phyloP scores from a whole-genome alignment of 805 yeast species.

The Candida takata region DNA sequence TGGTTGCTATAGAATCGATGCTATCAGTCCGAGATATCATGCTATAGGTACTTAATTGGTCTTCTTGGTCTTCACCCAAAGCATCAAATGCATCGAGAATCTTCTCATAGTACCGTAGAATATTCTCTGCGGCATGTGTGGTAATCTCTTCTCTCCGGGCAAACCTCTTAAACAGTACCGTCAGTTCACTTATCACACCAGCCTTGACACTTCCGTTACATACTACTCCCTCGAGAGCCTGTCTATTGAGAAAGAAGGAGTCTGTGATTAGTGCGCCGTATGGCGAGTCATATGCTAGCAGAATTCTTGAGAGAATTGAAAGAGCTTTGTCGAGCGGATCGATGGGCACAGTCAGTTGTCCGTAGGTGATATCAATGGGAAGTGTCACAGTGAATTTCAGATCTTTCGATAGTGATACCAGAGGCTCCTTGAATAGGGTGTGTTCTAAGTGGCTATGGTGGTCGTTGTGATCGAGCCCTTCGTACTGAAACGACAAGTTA shows the following conservation, averaged over 20 bases:
- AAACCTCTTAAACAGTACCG: constrained; percentile 11
- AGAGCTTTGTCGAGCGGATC: constrained; percentile 8
- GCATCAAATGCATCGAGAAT: constrained; percentile 22
- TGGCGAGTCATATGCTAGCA: constrained; percentile 15
- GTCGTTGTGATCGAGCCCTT: not conserved
- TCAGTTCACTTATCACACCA: constrained; percentile 20
- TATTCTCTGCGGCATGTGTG: constrained; percentile 6
- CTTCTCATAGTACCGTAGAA: constrained; percentile 18
- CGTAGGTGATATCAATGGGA: too few species aligned
- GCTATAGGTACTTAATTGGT: not conserved
- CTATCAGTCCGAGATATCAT: constrained; percentile 2
- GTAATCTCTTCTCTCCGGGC: constrained; percentile 4
- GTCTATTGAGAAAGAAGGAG: constrained; percentile 13
- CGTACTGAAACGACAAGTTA: constrained; percentile 8
- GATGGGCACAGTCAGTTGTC: not conserved
- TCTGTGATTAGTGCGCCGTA: constrained; percentile 13
- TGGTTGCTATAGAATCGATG: not conserved
- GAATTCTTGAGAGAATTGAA: constrained; percentile 10
- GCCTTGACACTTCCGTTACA: constrained; percentile 20
- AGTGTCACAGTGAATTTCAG: too few species aligned
- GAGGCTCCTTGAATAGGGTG: too few species aligned
- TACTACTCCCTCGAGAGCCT: constrained; percentile 7
- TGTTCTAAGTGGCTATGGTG: too few species aligned
- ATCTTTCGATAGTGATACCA: too few species aligned
- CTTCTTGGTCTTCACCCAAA: constrained; percentile 4